Conservation (phyloP, 352 stramenopile genomes). For the Phytophthora tubulina region DNA sequence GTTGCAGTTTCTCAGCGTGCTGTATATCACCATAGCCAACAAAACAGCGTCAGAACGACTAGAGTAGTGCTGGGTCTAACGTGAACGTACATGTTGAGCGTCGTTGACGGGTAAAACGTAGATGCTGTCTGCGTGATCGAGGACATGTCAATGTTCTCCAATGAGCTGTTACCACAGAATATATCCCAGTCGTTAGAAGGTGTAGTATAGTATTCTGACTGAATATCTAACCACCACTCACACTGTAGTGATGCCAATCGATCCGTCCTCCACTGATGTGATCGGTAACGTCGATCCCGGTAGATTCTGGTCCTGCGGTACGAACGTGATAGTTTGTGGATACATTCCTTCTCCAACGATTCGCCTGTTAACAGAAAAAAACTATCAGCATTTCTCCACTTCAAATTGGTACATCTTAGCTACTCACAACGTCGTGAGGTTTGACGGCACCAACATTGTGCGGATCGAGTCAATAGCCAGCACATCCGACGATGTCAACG, state of each 20-base stretch:
- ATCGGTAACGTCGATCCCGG: conserved; percentile 39
- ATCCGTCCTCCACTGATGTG: conserved; percentile 20
- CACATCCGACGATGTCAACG: conserved; percentile 26
- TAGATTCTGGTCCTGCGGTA: conserved; percentile 38
- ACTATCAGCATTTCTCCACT: not conserved
- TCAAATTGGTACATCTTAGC: not conserved
- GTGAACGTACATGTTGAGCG: conserved; percentile 38
- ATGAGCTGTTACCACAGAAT: conserved; percentile 17
- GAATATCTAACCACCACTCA: conserved; percentile 8
- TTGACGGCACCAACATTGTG: conserved; percentile 38
- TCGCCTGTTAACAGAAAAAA: conserved; percentile 9
- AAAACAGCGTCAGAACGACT: not conserved
- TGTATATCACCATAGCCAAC: conserved; percentile 20
- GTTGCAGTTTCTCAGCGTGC: conserved; percentile 57
- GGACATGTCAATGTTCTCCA: conserved; percentile 48
- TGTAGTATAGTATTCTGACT: not conserved
- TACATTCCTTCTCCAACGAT: conserved; percentile 35
- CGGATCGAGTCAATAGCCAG: conserved; percentile 43
- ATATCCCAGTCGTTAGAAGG: not conserved
- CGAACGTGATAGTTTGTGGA: conserved; percentile 39
- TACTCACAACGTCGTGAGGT: conserved; percentile 38
- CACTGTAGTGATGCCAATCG: conserved; percentile 36
- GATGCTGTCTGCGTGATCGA: conserved; percentile 38
- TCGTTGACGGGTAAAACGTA: conserved; percentile 41
- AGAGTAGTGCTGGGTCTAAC: not conserved